Percentiles rank a stretch among this genome's conserved stretches.
These are phyloP conservation scores for Nepenthes mirabilis DNA, from an alignment of 148 eudicot genomes.

Conservation along the genomic window DNA sequence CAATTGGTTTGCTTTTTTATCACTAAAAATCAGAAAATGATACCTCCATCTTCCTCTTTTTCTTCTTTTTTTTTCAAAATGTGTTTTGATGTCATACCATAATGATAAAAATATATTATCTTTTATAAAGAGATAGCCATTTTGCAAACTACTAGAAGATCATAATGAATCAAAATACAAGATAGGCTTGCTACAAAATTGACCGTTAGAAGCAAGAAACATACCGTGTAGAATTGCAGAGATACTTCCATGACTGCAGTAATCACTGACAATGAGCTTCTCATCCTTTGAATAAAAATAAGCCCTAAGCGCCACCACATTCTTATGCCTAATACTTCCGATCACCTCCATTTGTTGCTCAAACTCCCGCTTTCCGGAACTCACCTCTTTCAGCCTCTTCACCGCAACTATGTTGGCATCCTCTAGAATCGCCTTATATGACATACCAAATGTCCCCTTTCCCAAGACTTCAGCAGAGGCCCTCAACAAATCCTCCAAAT, in stretches of 20 bases:
- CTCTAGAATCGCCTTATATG: slow-evolving; percentile 80
- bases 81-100: too few relatives aligned
- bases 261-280: slow-evolving; percentile 81
- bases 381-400: slow-evolving; percentile 84
- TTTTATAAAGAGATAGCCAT: too few relatives aligned
- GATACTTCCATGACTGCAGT: slow-evolving; percentile 58
- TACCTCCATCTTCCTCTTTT: too few relatives aligned
- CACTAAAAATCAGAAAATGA: too few relatives aligned
- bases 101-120: too few relatives aligned
- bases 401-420: slow-evolving; percentile 75
- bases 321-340: slow-evolving; percentile 76
- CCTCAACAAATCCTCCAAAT: slow-evolving; percentile 89
- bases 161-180: too few relatives aligned
- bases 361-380: slow-evolving; percentile 71
- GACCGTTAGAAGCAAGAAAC: slow-evolving; percentile 10
- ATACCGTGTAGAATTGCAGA: slow-evolving; percentile 76
- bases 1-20: too few relatives aligned
- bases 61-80: too few relatives aligned
- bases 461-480: slow-evolving; percentile 97
- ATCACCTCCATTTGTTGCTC: slow-evolving; percentile 89
- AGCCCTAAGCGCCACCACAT: slow-evolving; percentile 74
- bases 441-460: slow-evolving; percentile 82
- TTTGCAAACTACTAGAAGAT: too few relatives aligned
- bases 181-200: not conserved
- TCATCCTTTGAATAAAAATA: slow-evolving; percentile 92